Conservation (phyloP, 1,284 basidiomycete genomes). For the Ceratobasidium sp. region DNA sequence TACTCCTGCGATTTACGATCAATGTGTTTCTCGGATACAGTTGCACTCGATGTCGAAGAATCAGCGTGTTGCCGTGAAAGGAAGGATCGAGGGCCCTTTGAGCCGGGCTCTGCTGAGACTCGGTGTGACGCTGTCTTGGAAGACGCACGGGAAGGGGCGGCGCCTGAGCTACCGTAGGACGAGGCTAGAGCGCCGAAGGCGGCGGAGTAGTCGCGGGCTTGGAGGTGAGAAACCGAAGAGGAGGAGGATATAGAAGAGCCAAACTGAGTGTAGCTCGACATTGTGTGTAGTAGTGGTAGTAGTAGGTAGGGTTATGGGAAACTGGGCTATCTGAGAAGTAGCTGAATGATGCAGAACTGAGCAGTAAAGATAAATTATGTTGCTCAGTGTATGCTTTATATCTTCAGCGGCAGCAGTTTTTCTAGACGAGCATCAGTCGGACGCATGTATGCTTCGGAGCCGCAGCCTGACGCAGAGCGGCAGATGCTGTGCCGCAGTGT, state of each 20-base stretch:
- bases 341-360: slow-evolving; percentile 1
- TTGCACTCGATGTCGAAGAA: not conserved
- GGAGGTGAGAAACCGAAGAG: slow-evolving; percentile 27
- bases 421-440: not conserved
- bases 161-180: slow-evolving; percentile 35
- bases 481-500: slow-evolving; percentile 20
- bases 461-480: too few relatives aligned
- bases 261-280: slow-evolving; percentile 27
- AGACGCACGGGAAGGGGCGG: slow-evolving; percentile 26
- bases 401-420: too few relatives aligned
- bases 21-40: not conserved
- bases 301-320: not conserved
- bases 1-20: slow-evolving; percentile 16
- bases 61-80: too few relatives aligned
- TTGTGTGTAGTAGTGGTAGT: too few relatives aligned
- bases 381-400: not conserved
- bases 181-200: slow-evolving; percentile 36
- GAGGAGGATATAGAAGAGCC: slow-evolving; percentile 3
- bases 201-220: slow-evolving; percentile 36
- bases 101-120: too few relatives aligned
- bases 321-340: not conserved
- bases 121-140: slow-evolving; percentile 33
- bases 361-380: not conserved
- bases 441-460: not conserved
- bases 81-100: not conserved